phyloP scores from a whole-genome alignment of 106 monocot genomes.

The Acorus calamus region DNA sequence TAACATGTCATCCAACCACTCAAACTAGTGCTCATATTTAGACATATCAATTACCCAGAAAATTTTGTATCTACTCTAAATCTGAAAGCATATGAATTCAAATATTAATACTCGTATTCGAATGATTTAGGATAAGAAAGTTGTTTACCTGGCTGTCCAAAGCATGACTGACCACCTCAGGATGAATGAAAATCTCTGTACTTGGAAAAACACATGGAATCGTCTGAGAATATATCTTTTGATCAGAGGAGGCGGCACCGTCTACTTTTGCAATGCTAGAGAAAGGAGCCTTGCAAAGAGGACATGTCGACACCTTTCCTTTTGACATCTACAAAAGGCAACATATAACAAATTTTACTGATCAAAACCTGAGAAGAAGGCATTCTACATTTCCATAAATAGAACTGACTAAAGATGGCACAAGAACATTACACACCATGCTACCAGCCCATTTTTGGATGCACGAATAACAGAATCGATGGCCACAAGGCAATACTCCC shows the following conservation, averaged over 20 bases:
- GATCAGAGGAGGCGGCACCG: constrained; percentile 45
- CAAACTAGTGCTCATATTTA: too few relatives aligned
- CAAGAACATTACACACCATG: constrained; percentile 34
- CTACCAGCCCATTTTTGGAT: constrained; percentile 76
- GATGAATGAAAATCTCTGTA: constrained; percentile 16
- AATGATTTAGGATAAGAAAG: background rate
- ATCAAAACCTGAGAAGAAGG: background rate
- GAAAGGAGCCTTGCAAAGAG: constrained; percentile 79
- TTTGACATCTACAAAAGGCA: constrained; percentile 36
- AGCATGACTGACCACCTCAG: constrained; percentile 4
- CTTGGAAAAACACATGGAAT: constrained; percentile 40
- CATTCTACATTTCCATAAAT: background rate
- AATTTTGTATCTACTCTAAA: too few relatives aligned
- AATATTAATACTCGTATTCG: background rate
- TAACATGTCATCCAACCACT: too few relatives aligned
- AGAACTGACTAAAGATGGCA: background rate
- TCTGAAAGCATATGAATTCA: background rate
- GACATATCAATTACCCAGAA: too few relatives aligned
- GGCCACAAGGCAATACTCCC: constrained; percentile 82
- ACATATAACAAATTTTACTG: background rate
- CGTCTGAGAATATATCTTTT: constrained; percentile 92
- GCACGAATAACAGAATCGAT: constrained; percentile 87
- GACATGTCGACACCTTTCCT: constrained; percentile 63
- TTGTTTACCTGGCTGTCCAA: constrained; percentile 24
- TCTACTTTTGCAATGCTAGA: constrained; percentile 58